phyloP scores from a whole-genome alignment of 768 basidiomycete genomes.

The Pleurotus salmoneostramineus region DNA sequence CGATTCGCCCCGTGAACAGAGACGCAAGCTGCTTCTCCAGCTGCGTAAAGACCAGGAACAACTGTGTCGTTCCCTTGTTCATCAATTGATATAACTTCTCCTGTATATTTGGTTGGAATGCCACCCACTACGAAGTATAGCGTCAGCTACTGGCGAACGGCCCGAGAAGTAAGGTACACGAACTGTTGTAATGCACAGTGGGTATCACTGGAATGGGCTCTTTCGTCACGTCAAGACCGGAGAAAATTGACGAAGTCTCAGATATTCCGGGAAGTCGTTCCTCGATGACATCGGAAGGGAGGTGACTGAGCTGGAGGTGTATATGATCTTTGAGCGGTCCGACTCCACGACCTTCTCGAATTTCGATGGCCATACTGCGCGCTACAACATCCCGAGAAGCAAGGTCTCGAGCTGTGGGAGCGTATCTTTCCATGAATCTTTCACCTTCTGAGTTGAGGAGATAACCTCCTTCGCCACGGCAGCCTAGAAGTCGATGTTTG shows the following conservation, averaged over 20 bases:
- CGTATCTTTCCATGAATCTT: conserved; percentile 99
- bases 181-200: conserved; percentile 97
- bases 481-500: conserved; percentile 47
- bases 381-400: conserved; percentile 99
- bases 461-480: conserved; percentile 98
- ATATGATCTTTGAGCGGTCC: conserved; percentile 98
- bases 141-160: conserved; percentile 11
- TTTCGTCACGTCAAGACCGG: conserved; percentile 98
- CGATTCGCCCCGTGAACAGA: conserved; percentile 99
- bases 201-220: conserved; percentile 98
- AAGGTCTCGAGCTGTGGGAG: conserved; percentile 97
- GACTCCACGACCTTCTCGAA: conserved; percentile 97
- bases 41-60: conserved; percentile 96
- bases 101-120: conserved; percentile 97
- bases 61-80: conserved; percentile 86
- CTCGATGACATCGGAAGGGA: conserved; percentile 91
- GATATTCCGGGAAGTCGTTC: conserved; percentile 98
- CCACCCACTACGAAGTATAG: conserved; percentile 73
- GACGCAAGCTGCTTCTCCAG: conserved; percentile 97
- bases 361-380: conserved; percentile 97
- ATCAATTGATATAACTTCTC: conserved; percentile 88
- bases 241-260: conserved; percentile 97
- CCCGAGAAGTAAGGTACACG: conserved; percentile 25
- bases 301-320: conserved; percentile 93
- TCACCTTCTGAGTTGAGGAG: conserved; percentile 97